Evolutionary conservation across 2,329 filamentous ascomycete genomes (phyloP).

Genomic region (Coniochaeta prunicola): DNA sequence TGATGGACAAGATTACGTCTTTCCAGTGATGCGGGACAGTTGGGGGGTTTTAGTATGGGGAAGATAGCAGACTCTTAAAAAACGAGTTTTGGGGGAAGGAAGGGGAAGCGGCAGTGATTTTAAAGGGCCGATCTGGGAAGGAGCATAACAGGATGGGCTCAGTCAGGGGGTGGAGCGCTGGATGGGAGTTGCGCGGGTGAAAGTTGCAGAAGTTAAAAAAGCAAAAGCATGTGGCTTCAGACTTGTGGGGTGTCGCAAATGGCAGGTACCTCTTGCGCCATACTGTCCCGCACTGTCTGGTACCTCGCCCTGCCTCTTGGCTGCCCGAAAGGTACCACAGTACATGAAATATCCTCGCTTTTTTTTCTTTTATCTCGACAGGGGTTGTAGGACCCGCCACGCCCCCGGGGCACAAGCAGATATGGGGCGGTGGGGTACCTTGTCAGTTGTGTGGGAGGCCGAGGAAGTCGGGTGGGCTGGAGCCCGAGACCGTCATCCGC

Average conservation of each 20-base stretch:
- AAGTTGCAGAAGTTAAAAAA: not conserved
- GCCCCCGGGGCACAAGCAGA: not conserved
- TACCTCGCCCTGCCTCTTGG: not conserved
- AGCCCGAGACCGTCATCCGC: not conserved
- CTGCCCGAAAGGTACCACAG: not conserved
- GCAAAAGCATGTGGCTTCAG: constrained; percentile 1
- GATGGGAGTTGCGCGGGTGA: not conserved
- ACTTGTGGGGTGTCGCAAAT: not conserved
- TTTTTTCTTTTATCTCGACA: not conserved
- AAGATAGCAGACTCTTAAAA: constrained; percentile 19
- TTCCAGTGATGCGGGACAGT: constrained; percentile 1
- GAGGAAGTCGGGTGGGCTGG: not conserved
- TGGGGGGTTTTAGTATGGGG: constrained; percentile 6
- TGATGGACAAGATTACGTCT: not conserved
- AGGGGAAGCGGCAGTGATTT: constrained; percentile 25
- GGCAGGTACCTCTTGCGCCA: not conserved
- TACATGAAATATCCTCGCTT: not conserved
- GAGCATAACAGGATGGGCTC: not conserved
- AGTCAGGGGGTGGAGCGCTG: not conserved
- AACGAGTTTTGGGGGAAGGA: constrained; percentile 18
- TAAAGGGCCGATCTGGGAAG: constrained; percentile 20
- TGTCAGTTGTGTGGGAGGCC: not conserved
- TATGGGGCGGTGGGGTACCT: not conserved
- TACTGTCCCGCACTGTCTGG: not conserved
- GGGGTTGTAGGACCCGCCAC: not conserved